Evolutionary conservation across 495 filamentous ascomycete species (phyloP).

Genomic region (Neurospora sp.): DNA sequence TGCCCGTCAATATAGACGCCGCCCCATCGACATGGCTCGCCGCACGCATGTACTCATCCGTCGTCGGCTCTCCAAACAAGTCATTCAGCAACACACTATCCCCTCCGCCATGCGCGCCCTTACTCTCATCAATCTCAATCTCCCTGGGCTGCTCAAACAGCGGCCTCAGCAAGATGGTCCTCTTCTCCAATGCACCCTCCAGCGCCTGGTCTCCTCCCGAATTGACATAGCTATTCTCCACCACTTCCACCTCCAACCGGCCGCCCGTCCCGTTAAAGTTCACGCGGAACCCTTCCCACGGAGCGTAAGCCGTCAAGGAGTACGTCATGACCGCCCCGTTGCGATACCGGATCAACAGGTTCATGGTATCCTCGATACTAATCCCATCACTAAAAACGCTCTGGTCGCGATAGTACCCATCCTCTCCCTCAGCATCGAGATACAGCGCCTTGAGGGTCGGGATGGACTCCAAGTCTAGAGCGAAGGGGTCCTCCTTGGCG

Average conservation of each 20-base stretch:
- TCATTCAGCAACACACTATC: conserved; percentile 37
- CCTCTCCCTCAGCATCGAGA: conserved; percentile 49
- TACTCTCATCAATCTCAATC: conserved; percentile 28
- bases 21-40: conserved; percentile 46
- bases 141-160: conserved; percentile 36
- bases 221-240: conserved; percentile 42
- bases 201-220: conserved; percentile 33
- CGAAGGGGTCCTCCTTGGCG: conserved; percentile 36
- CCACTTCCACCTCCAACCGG: conserved; percentile 36
- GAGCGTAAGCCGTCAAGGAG: conserved; percentile 37
- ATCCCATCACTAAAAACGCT: conserved; percentile 51
- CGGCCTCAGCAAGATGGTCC: conserved; percentile 27
- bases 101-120: conserved; percentile 36
- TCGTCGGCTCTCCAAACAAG: conserved; percentile 31
- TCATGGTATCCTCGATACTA: conserved; percentile 52
- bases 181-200: conserved; percentile 33
- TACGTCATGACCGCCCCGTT: conserved; percentile 42
- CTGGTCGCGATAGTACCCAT: conserved; percentile 48
- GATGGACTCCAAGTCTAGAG: conserved; percentile 39
- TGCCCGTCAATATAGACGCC: conserved; percentile 45
- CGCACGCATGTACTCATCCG: conserved; percentile 33
- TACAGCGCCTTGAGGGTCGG: conserved; percentile 45
- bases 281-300: conserved; percentile 39
- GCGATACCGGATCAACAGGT: conserved; percentile 45
- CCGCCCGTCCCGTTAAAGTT: conserved; percentile 38